phyloP scores from a whole-genome alignment of 2,329 filamentous ascomycete species.

The Monosporascus sp. region DNA sequence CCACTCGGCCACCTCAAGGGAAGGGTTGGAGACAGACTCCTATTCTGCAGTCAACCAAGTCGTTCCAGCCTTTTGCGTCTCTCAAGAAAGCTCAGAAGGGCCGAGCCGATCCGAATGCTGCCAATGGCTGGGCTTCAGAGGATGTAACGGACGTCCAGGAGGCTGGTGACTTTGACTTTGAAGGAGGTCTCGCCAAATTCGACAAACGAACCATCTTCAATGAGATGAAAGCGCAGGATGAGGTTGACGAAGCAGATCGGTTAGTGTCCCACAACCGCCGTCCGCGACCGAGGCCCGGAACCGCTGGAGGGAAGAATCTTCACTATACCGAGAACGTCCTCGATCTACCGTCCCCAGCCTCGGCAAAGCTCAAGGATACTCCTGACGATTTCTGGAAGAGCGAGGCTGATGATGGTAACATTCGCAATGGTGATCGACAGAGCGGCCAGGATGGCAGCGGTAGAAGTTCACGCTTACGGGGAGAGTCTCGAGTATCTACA shows the following conservation, averaged over 20 bases:
- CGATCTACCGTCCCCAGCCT: conserved; percentile 45
- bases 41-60: conserved; percentile 54
- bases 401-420: conserved; percentile 59
- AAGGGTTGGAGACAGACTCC: conserved; percentile 57
- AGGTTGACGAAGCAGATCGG: conserved; percentile 83
- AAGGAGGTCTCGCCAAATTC: conserved; percentile 84
- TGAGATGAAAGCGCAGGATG: conserved; percentile 84
- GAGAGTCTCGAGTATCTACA: conserved; percentile 47
- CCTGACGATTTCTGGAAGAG: conserved; percentile 65
- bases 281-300: conserved; percentile 57
- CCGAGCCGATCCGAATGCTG: conserved; percentile 33
- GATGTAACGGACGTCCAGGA: conserved; percentile 93
- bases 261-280: conserved; percentile 82
- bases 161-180: conserved; percentile 91
- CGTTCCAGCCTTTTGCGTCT: conserved; percentile 58
- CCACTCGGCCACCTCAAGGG: conserved; percentile 27
- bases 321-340: conserved; percentile 91
- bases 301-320: conserved; percentile 79
- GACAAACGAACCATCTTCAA: conserved; percentile 91
- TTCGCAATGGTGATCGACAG: conserved; percentile 39
- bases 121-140: conserved; percentile 92
- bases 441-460: conserved; percentile 48
- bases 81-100: conserved; percentile 50
- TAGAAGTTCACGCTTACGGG: conserved; percentile 43
- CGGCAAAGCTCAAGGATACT: conserved; percentile 30